A percentile compares a stretch with the other conserved stretches of the same genome.
phyloP scores from a whole-genome alignment of 805 yeast genomes.

The Metschnikowia peoriensis region DNA sequence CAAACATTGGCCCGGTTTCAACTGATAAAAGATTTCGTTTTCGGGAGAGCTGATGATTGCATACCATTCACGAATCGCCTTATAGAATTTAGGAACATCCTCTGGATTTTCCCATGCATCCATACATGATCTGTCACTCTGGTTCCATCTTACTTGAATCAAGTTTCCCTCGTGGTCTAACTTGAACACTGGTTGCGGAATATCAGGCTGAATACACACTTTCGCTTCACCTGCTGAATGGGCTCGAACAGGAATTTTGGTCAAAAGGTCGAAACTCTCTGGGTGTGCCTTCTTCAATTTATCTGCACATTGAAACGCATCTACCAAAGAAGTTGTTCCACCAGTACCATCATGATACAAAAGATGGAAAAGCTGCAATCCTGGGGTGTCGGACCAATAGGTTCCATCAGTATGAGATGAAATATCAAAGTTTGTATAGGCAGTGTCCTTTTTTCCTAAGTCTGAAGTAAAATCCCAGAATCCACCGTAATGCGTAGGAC shows the following conservation, averaged over 20 bases:
- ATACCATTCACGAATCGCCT: conserved; percentile 58
- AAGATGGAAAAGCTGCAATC: conserved; percentile 65
- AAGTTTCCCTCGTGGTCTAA: conserved; percentile 51
- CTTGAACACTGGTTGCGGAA: conserved; percentile 57
- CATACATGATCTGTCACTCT: conserved; percentile 65
- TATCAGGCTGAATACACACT: conserved; percentile 58
- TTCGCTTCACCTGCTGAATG: conserved; percentile 72
- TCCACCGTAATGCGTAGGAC: conserved; percentile 76
- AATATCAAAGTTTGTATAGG: conserved; percentile 66
- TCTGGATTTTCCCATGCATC: conserved; percentile 45
- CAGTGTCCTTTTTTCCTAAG: conserved; percentile 64
- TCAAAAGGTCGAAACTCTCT: conserved; percentile 49
- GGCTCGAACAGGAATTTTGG: conserved; percentile 55
- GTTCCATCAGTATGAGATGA: conserved; percentile 72
- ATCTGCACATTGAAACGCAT: conserved; percentile 61
- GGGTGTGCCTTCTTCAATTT: conserved; percentile 47
- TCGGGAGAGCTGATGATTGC: conserved; percentile 47
- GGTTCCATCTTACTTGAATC: conserved; percentile 68
- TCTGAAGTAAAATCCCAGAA: conserved; percentile 79
- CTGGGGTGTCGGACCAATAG: conserved; percentile 72
- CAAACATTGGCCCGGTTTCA: conserved; percentile 63
- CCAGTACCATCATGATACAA: conserved; percentile 64
- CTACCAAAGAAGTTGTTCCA: conserved; percentile 66
- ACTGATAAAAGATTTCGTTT: conserved; percentile 52
- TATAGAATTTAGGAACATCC: conserved; percentile 53